Base-by-base conservation (phyloP, 768 basidiomycete genomes). In the Tylopilus plumbeoviolaceoides region DNA sequence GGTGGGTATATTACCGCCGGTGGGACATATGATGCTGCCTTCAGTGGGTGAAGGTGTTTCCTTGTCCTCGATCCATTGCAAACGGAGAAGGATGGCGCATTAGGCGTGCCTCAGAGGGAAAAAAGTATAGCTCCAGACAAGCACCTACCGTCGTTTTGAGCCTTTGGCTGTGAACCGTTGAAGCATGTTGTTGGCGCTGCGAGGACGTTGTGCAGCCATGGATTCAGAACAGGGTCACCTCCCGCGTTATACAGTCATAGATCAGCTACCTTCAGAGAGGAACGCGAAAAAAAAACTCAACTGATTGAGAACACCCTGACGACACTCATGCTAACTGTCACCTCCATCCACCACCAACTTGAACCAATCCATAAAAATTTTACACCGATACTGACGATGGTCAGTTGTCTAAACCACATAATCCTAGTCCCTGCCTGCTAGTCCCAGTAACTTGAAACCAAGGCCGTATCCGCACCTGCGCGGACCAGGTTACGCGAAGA, bases 141-240 rank as follows among this genome's bases (percentile, higher is more conserved):
- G 40, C 10, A 71, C 82, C 38, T 63, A 91, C 91, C 27, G 92
- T 94, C 86, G 94, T 93, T 63, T 89, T 6, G 83, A 81, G 0
- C 91, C 91, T 58, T 92, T 90, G n/a, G n/a, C n/a, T n/a, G n/a
- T n/a, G n/a, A n/a, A n/a, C 91, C 91, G 93, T 81, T 93, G 91
- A 11, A 93, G 75, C 90, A 90, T 91, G 66, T 91, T 91, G 62
- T 92, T 87, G 25, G 83, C 0, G 89, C 89, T 21, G 79, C 66
- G 1, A 91, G 92, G 9, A 95, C 85, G 58, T 90, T 83, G 60
- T 82, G 80, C 51, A 95, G 64, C 61, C 83, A 89, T 1, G 82
- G 70, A 55, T 78, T 84, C 59, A 89, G 63, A 20, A 81, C 72
- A n/a, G 86, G 84, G 66, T 92, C 86, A 0, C 79, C 71, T 0